Base-by-base conservation (phyloP, 345 rosid species). In the Anacardium occidentale region DNA sequence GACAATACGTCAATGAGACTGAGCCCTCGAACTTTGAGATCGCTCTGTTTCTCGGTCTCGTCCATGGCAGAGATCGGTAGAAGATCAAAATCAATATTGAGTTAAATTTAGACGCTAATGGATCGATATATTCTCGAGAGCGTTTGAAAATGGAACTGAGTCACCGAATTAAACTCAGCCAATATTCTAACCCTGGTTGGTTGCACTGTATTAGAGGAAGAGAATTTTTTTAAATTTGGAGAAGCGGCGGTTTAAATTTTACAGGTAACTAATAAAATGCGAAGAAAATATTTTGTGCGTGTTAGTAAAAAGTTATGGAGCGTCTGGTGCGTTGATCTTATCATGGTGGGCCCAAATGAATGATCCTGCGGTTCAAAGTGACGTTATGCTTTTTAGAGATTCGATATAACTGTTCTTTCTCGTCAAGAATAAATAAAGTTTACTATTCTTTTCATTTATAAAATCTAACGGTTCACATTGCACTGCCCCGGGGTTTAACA, bases 1-100 rank as follows among this genome's bases (percentile, higher is more conserved):
- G 79, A 85, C 63, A 93, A 83, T 73, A 94, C 83, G 69, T 95
- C 98, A 62, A 95, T 87, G 70, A 94, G 90, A 75, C 89, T 87
- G 42, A 89, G 83, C 69, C 85, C 82, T 69, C 67, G 78, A 63
- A 81, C 76, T 40, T 76, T 75, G 34, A 85, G 76, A 68, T 66
- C 82, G 65, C 62, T 63, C 70, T 56, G 76, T 63, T 80, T 79
- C 65, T 76, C 82, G 15, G 84, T 37, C 53, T 85, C 91, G 57
- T 71, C 90, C 98, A 91, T 93, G 52, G 20, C 55, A 64, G 21
- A 63, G 80, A 65, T 79, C 42, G 3, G 24, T 44, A 48, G 25
- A 29, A 22, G 29, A 69, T 37, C 44, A 66, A 68, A 51, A 10
- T 37, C 66, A 45, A 44, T 14, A 63, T 32, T 60, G 32, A 69